Evolutionary conservation across 768 basidiomycete species (phyloP).

Genomic region (Boletus edulis): DNA sequence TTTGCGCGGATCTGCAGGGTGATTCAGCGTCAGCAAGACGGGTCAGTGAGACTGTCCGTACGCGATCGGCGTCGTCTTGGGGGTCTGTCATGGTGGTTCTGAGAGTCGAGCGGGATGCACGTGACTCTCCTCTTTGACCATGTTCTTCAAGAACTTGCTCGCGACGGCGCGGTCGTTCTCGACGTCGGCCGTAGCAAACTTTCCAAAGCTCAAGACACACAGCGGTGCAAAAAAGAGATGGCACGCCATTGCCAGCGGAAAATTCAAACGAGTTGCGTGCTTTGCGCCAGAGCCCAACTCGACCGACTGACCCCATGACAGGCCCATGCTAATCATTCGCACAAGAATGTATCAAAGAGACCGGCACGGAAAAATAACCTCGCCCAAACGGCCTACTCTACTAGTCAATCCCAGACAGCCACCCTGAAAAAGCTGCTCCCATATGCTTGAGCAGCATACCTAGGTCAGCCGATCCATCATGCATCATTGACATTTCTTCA

Average conservation of each 20-base stretch:
- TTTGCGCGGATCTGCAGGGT: slow-evolving; percentile 79
- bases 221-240: slow-evolving; percentile 81
- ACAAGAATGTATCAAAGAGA: slow-evolving; percentile 69
- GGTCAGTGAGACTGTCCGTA: slow-evolving; percentile 30
- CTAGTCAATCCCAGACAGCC: slow-evolving; percentile 57
- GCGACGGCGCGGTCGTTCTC: slow-evolving; percentile 51
- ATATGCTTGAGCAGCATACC: slow-evolving; percentile 46
- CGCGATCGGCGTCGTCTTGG: slow-evolving; percentile 79
- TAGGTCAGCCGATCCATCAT: slow-evolving; percentile 13
- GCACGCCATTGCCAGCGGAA: slow-evolving; percentile 63
- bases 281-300: not conserved
- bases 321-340: slow-evolving; percentile 70
- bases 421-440: slow-evolving; percentile 72
- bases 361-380: slow-evolving; percentile 65
- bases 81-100: slow-evolving; percentile 39
- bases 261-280: slow-evolving; percentile 70
- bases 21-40: not conserved
- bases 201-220: slow-evolving; percentile 79
- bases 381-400: slow-evolving; percentile 64
- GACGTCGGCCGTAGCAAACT: slow-evolving; percentile 50
- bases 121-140: slow-evolving; percentile 26
- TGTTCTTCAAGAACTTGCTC: slow-evolving; percentile 20
- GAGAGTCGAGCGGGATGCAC: slow-evolving; percentile 1
- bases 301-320: slow-evolving; percentile 24
- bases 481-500: not conserved